Evolutionary conservation across 495 filamentous ascomycete genomes (phyloP), one percentile per base, ranked within the genome.

Genomic region (Penicillium soppii): DNA sequence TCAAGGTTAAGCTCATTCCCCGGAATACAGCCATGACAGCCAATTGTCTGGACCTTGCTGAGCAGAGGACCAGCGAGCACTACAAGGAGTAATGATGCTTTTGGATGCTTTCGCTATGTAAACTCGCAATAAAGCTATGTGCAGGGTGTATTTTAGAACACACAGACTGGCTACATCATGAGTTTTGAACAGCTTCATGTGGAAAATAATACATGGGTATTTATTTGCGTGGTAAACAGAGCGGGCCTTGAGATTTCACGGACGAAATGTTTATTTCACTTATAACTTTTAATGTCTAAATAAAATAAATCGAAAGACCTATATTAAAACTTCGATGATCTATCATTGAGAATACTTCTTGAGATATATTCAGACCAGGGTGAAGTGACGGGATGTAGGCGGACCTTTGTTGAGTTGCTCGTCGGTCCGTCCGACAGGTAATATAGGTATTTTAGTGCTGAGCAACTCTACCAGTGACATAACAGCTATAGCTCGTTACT

Each of bases 1-100:
- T 82, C 54, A 77, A 77, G 41, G 71, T 82, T 0, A 70, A 59
- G 52, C 57, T 83, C n/a, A 59, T 79, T 17, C 74, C 73, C 3
- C 62, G 79, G 23, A 77, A 79, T 30, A 50, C 58, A 17, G 54
- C 35, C 0, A 41, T 57, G 45, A 65, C 54, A 4, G 43, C 38
- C 15, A 64, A 71, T 12, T 75, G 72, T 22, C 53, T 77, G 51
- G 56, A 61, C n/a, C 25, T 50, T 16, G 72, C 73, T 0, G 65
- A 69, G 35, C 21, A 56, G n/a, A 52, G 73, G 37, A 77, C 73
- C 0, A 65, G 57, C 38, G 70, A 72, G 51, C 68, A 73, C 44
- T 77, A 77, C 36, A 70, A 71, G 53, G 71, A 73, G 58, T 69
- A 50, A 55, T 37, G 1, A 2, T 17, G 3, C 10, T n/a, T 36